These are phyloP conservation scores for Pouteria glomerata DNA, from an alignment of 148 eudicot genomes.

Conservation along the genomic window DNA sequence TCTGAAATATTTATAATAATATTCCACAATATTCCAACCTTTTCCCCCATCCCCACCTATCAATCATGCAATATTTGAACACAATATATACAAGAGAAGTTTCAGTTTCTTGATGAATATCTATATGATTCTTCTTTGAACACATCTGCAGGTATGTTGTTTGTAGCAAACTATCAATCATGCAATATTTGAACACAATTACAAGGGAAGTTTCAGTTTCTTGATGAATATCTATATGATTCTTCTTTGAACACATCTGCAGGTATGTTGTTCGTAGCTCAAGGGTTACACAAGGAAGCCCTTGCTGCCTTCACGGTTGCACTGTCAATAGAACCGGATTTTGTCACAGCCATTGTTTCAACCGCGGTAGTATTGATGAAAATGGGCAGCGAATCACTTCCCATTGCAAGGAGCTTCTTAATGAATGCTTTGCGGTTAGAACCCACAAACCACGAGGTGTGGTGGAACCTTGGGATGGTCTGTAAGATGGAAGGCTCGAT, in stretches of 20 bases:
- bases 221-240: not conserved
- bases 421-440: conserved; percentile 74
- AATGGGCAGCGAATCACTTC: conserved; percentile 32
- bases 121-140: not conserved
- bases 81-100: not conserved
- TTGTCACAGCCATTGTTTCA: conserved; percentile 68
- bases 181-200: too few relatives aligned
- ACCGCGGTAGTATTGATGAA: conserved; percentile 53
- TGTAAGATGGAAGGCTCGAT: conserved; percentile 66
- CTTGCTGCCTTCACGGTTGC: conserved; percentile 53
- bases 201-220: not conserved
- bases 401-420: conserved; percentile 69
- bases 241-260: conserved; percentile 14
- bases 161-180: too few relatives aligned
- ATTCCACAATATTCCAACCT: too few relatives aligned
- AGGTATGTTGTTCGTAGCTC: conserved; percentile 54
- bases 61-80: too few relatives aligned
- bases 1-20: too few relatives aligned
- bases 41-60: too few relatives aligned
- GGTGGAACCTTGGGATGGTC: conserved; percentile 73
- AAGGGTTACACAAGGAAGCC: conserved; percentile 49
- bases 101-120: not conserved
- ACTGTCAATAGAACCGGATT: conserved; percentile 67
- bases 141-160: conserved; percentile 37
- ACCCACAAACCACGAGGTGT: conserved; percentile 67